A percentile compares a stretch with the other conserved stretches of the same genome.
These are phyloP conservation scores for Flaveria brownii DNA, from an alignment of 129 eudicot species.

Conservation along the genomic window DNA sequence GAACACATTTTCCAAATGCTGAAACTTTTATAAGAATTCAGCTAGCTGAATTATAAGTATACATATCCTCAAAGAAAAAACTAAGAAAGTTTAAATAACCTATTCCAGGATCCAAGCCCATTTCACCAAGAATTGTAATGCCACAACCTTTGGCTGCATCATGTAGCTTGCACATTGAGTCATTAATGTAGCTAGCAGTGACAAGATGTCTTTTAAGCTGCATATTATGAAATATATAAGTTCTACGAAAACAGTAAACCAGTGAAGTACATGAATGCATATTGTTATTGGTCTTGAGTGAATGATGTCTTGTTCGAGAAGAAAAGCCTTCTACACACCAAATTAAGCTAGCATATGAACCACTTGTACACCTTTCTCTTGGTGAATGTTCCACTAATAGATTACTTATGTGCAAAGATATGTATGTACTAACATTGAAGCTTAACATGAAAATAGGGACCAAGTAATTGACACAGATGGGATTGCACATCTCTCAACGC, in stretches of 20 bases:
- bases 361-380: conserved; percentile 9
- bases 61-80: background rate
- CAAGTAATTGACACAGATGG: background rate
- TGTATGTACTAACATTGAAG: background rate
- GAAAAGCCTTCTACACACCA: background rate
- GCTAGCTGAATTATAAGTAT: conserved; percentile 18
- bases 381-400: conserved; percentile 18
- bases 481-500: conserved; percentile 3
- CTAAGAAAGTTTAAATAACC: conserved; percentile 44
- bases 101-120: conserved; percentile 99
- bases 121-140: conserved; percentile 89
- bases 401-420: background rate
- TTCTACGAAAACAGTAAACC: conserved; percentile 9
- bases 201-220: conserved; percentile 90
- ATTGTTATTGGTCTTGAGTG: conserved; percentile 3
- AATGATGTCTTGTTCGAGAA: background rate
- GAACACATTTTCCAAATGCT: conserved; percentile 3
- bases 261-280: conserved; percentile 2
- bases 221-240: conserved; percentile 27
- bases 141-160: conserved; percentile 78
- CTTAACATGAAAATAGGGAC: background rate
- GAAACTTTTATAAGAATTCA: conserved; percentile 5
- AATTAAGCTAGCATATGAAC: conserved; percentile 2
- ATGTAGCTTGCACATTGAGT: conserved; percentile 69
- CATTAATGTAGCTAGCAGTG: conserved; percentile 94